phyloP scores from a whole-genome alignment of 2,329 filamentous ascomycete genomes.

The Aspergillus candidus region DNA sequence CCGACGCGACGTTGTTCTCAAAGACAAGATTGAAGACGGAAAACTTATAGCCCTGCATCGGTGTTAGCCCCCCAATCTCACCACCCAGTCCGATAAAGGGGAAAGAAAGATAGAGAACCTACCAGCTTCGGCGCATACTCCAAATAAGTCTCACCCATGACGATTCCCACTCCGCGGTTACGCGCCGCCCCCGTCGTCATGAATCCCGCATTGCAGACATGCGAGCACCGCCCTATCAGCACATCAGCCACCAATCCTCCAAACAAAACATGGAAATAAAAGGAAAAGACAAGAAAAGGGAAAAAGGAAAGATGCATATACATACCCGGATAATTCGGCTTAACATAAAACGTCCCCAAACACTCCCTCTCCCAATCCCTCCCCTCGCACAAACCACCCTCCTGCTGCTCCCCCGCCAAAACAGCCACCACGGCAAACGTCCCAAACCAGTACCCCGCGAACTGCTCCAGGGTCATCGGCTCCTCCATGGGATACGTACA shows the following conservation, averaged over 20 bases:
- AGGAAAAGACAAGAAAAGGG: slow-evolving; percentile 1
- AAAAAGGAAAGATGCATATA: slow-evolving; percentile 6
- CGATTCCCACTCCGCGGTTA: slow-evolving; percentile 29
- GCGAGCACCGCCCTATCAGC: slow-evolving; percentile 31
- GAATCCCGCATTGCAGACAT: slow-evolving; percentile 36
- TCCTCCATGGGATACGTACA: slow-evolving; percentile 37
- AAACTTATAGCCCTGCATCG: slow-evolving; percentile 34
- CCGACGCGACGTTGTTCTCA: slow-evolving; percentile 34
- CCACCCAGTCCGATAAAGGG: not conserved
- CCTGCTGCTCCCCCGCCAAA: slow-evolving; percentile 13
- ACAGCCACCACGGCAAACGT: slow-evolving; percentile 32
- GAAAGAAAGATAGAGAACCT: slow-evolving; percentile 6
- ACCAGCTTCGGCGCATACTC: slow-evolving; percentile 34
- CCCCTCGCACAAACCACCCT: slow-evolving; percentile 16
- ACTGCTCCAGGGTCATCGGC: slow-evolving; percentile 24
- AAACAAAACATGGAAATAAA: not conserved
- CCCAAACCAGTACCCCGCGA: slow-evolving; percentile 35
- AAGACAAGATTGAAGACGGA: slow-evolving; percentile 39
- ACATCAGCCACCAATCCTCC: not conserved
- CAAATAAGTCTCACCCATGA: slow-evolving; percentile 34
- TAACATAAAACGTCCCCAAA: slow-evolving; percentile 37
- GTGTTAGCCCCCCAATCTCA: not conserved
- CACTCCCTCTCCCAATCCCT: slow-evolving; percentile 32
- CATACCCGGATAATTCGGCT: slow-evolving; percentile 38
- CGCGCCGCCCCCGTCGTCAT: slow-evolving; percentile 29